Conservation (phyloP, 495 filamentous ascomycete species). For the Neurospora sp. region DNA sequence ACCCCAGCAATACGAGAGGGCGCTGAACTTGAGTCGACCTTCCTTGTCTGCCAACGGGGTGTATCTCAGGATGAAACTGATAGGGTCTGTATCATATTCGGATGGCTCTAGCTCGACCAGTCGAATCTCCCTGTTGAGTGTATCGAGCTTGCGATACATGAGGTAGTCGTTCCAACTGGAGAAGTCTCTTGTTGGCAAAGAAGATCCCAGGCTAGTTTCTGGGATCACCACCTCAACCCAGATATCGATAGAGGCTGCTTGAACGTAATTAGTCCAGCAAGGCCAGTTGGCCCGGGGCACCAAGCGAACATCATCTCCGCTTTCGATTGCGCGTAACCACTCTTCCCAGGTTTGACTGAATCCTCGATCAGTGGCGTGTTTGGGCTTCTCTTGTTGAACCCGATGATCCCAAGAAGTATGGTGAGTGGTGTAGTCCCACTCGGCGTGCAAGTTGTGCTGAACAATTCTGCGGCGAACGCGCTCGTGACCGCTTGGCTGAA, state of each 20-base stretch:
- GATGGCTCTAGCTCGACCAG: background rate
- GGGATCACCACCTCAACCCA: background rate
- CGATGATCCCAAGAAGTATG: background rate
- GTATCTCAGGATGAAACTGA: background rate
- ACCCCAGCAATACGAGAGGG: slow-evolving; percentile 8
- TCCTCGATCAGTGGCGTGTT: background rate
- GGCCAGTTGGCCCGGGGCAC: background rate
- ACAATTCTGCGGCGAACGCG: background rate
- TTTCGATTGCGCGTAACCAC: background rate
- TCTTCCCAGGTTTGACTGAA: background rate
- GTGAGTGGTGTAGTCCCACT: background rate
- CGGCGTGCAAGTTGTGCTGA: background rate
- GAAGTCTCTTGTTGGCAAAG: background rate
- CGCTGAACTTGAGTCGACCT: background rate
- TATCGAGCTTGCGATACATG: background rate
- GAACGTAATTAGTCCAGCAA: background rate
- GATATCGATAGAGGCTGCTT: background rate
- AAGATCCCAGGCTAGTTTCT: background rate
- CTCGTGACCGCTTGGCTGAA: background rate
- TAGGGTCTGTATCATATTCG: background rate
- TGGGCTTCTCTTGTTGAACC: too few species aligned
- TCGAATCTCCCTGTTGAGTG: background rate
- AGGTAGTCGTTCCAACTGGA: background rate
- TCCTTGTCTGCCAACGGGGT: background rate
- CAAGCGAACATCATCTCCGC: background rate